Percentiles rank a stretch among this genome's conserved stretches.
These are phyloP conservation scores for Skeletonema tropicum DNA, from an alignment of 108 stramenopile species.

Conservation along the genomic window DNA sequence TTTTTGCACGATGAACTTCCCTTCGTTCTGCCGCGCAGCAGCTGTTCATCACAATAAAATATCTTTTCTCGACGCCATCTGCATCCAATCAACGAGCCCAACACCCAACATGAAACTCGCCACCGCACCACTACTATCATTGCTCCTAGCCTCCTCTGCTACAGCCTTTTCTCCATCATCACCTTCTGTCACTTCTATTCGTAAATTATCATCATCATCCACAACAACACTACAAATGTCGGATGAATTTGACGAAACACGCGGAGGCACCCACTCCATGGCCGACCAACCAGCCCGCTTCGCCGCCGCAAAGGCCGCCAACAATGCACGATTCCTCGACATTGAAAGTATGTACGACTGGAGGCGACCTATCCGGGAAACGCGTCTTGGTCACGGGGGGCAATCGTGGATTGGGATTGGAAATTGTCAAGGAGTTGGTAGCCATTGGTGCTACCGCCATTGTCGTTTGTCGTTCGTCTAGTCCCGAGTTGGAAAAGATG, in stretches of 20 bases:
- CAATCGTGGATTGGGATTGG: conserved; percentile 86
- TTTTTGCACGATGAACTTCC: no score
- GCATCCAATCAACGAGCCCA: not conserved
- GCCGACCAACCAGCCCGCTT: conserved; percentile 81
- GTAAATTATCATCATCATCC: not conserved
- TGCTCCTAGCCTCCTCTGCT: conserved; percentile 1
- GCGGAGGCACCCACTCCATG: conserved; percentile 73
- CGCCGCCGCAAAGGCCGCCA: conserved; percentile 65
- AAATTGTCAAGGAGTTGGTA: conserved; percentile 76
- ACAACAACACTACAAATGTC: not conserved
- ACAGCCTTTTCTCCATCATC: not conserved
- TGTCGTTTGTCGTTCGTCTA: conserved; percentile 66
- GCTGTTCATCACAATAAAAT: no score
- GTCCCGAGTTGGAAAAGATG: conserved; percentile 60
- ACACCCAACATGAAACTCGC: not conserved
- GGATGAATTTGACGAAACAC: conserved; percentile 66
- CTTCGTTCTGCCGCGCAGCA: no score
- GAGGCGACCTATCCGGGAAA: conserved; percentile 67
- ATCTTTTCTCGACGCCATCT: no score
- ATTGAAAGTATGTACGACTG: conserved; percentile 73
- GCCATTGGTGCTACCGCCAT: conserved; percentile 80
- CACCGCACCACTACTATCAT: not conserved
- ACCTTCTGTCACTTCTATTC: not conserved
- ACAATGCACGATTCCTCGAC: conserved; percentile 73
- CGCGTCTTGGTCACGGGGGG: conserved; percentile 89